These are phyloP conservation scores for Aspergillus ruber DNA, from an alignment of 2,329 filamentous ascomycete species.

Conservation along the genomic window DNA sequence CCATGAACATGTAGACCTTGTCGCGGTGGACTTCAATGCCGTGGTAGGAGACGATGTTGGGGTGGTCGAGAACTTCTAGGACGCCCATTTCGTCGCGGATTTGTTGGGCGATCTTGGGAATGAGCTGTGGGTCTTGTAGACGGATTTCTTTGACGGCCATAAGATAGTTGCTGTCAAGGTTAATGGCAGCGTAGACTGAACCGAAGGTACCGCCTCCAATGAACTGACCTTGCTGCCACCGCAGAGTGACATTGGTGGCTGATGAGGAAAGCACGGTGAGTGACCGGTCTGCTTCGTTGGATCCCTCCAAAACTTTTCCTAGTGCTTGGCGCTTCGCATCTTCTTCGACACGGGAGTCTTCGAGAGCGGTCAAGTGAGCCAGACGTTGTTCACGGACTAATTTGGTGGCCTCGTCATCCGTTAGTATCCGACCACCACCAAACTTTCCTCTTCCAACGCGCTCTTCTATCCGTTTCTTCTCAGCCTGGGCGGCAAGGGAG, in stretches of 20 bases:
- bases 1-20: conserved; percentile 99
- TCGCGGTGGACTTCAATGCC: conserved; percentile 97
- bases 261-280: conserved; percentile 90
- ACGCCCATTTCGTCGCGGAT: conserved; percentile 98
- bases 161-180: conserved; percentile 87
- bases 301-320: conserved; percentile 85
- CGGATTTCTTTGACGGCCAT: conserved; percentile 99
- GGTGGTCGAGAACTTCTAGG: conserved; percentile 88
- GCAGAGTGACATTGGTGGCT: conserved; percentile 87
- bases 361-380: conserved; percentile 65
- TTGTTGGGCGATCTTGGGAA: conserved; percentile 86
- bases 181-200: conserved; percentile 95
- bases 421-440: conserved; percentile 65
- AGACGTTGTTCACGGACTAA: conserved; percentile 71
- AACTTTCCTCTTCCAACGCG: conserved; percentile 69
- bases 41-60: conserved; percentile 95
- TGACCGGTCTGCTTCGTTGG: conserved; percentile 91
- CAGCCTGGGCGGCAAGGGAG: conserved; percentile 85
- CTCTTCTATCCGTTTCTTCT: conserved; percentile 81
- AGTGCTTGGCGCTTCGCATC: conserved; percentile 81
- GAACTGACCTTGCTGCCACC: conserved; percentile 98
- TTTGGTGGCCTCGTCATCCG: conserved; percentile 78
- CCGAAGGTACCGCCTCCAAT: conserved; percentile 96
- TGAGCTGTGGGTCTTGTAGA: conserved; percentile 90
- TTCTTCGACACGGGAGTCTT: conserved; percentile 69